Percentiles rank a stretch among this genome's conserved stretches.
Conservation (phyloP, 1,284 basidiomycete genomes). For the Sphagnurus paluster region DNA sequence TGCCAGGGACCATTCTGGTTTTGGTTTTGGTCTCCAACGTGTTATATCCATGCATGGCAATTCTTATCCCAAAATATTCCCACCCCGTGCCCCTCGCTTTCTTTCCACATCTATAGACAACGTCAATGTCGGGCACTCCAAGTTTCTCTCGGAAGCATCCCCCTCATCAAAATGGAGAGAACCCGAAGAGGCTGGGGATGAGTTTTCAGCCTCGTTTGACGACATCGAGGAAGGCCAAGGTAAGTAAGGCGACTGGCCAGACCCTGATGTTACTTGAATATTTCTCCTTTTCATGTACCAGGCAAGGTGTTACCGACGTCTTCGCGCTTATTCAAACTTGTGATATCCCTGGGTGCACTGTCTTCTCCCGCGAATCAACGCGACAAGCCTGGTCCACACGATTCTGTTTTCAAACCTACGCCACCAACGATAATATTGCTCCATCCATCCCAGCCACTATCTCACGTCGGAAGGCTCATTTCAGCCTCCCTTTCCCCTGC, state of each 20-base stretch:
- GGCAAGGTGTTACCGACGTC: conserved; percentile 63
- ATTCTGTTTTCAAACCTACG: conserved; percentile 16
- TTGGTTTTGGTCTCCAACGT: too few relatives aligned
- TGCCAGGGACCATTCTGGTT: too few relatives aligned
- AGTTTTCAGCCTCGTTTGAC: conserved; percentile 27
- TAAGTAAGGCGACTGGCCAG: conserved; percentile 10
- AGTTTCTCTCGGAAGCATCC: conserved; percentile 46
- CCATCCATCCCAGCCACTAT: conserved; percentile 60
- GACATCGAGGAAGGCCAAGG: conserved; percentile 34
- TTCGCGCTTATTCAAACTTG: conserved; percentile 66
- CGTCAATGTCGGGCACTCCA: conserved; percentile 42
- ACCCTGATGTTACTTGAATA: not conserved
- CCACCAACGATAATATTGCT: conserved; percentile 59
- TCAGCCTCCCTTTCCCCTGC: conserved; percentile 37
- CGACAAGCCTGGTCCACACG: not conserved
- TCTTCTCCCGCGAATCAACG: conserved; percentile 18
- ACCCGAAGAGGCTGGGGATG: conserved; percentile 22
- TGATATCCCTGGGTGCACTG: conserved; percentile 48
- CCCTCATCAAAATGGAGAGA: conserved; percentile 39
- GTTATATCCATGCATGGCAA: too few relatives aligned
- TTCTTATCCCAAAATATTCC: too few relatives aligned
- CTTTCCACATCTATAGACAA: conserved; percentile 25
- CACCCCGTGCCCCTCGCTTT: too few relatives aligned
- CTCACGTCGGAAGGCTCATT: conserved; percentile 55
- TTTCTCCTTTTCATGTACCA: conserved; percentile 21